A percentile compares a stretch with the other conserved stretches of the same genome.
Conservation (phyloP, 208 protist genomes). For the Trypanosoma vivax region DNA sequence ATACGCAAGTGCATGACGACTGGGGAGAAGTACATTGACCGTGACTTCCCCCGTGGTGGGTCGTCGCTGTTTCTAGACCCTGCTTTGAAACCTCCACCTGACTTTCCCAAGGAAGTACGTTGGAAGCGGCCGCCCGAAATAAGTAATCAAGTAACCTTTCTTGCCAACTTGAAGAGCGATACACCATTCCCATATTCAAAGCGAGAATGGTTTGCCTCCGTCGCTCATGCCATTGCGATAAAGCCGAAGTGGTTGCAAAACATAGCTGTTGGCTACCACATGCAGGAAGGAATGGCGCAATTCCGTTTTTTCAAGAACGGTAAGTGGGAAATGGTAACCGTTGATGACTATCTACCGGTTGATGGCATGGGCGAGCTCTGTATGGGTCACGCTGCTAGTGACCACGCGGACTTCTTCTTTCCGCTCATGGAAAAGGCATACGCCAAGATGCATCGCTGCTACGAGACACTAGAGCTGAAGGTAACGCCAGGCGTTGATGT, state of each 20-base stretch:
- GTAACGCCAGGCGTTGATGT: constrained; percentile 47
- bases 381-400: constrained; percentile 26
- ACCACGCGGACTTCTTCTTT: constrained; percentile 49
- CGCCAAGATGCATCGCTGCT: constrained; percentile 88
- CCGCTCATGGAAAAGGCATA: constrained; percentile 89
- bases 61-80: constrained; percentile 76
- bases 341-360: constrained; percentile 84
- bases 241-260: constrained; percentile 61
- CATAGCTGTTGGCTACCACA: constrained; percentile 58
- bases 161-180: constrained; percentile 24
- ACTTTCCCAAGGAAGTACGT: constrained; percentile 44
- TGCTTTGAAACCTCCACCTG: constrained; percentile 22
- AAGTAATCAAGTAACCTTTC: constrained; percentile 16
- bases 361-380: constrained; percentile 51
- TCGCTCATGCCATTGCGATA: constrained; percentile 49
- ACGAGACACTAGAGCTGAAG: constrained; percentile 74
- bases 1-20: constrained; percentile 32
- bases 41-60: constrained; percentile 72
- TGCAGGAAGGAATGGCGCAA: constrained; percentile 67
- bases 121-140: constrained; percentile 59
- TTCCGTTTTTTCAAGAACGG: constrained; percentile 84
- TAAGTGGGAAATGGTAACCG: constrained; percentile 61
- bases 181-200: constrained; percentile 47
- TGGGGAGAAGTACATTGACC: constrained; percentile 50
- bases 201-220: constrained; percentile 74